Base-by-base conservation (phyloP, 2,329 filamentous ascomycete species). In the Colletotrichum camelliae region DNA sequence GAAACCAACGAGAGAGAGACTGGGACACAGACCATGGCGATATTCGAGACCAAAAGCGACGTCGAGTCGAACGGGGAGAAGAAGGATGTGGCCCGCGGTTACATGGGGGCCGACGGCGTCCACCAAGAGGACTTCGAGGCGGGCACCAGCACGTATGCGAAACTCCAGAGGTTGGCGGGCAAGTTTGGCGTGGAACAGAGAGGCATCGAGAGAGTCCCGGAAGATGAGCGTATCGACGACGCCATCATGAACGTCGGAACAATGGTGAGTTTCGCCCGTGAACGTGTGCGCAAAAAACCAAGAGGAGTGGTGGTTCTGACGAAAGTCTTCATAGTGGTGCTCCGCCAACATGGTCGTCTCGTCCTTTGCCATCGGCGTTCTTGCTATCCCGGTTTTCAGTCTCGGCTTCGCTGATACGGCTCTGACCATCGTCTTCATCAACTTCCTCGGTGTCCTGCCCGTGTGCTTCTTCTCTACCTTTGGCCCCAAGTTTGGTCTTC, bases 401-500 rank as follows among this genome's bases (percentile, higher is more conserved):
- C 88, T 96, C 10, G 94, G 94, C 12, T 96, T 95, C 78, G 87
- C 93, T 65, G 95, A 96, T 80, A 91, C 93, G 9, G 91, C 94
- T 39, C 85, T 96, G 61, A 90, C 92, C 37, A 93, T 94, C 75
- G 83, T 96, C 68, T 94, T 96, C 85, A 91, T 96, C 86, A 96
- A 96, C 80, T 81, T 95, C 6, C 86, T 96, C 12, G 94, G 93
- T n/a, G 89, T 94, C 65, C 81, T 93, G 65, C 93, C 94, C 0
- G 94, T 95, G 18, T 93, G 91, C 81, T 95, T 93, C 84, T 96
- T 96, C 87, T 94, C 93, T 3, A 94, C 91, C 21, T 95, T 96
- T 81, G 94, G 94, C 4, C 93, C 94, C 4, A 86, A 86, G 10
- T 95, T 95, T 78, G 94, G 94, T 5, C 87, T 96, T 77, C 91